A percentile compares a stretch with the other conserved stretches of the same genome.
Conservation (phyloP, 176 grass and related monocot species). For the Hyparrhenia diplandra region DNA sequence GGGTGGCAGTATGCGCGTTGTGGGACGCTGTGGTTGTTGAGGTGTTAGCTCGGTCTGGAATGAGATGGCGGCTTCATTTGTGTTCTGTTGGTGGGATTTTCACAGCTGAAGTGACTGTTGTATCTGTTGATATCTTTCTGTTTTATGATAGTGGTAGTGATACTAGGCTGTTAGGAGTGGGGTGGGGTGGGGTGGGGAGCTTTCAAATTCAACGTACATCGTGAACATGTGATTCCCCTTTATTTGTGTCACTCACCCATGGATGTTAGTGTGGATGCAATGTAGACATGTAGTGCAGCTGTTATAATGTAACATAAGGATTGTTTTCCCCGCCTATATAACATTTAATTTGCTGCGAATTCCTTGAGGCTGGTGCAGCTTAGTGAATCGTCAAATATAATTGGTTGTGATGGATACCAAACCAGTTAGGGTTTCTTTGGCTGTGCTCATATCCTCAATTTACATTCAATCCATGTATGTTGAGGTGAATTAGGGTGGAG, state of each 20-base stretch:
- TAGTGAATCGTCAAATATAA: not conserved
- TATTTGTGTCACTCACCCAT: not conserved
- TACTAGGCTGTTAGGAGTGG: not conserved
- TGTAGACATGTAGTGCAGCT: not conserved
- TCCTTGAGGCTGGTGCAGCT: not conserved
- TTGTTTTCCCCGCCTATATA: not conserved
- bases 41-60: not conserved
- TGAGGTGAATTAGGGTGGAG: not conserved
- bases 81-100: not conserved
- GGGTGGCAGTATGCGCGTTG: not conserved
- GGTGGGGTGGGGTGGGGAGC: not conserved
- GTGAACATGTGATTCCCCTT: not conserved
- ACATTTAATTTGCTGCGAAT: not conserved
- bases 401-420: not conserved
- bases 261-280: not conserved
- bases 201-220: not conserved
- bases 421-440: not conserved
- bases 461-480: not conserved
- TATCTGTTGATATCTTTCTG: not conserved
- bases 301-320: not conserved
- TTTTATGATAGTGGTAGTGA: not conserved
- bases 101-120: not conserved
- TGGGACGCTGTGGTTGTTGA: not conserved
- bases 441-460: not conserved
- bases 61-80: not conserved